Conservation (phyloP, 1,284 basidiomycete species). For the Leccinum fallax region DNA sequence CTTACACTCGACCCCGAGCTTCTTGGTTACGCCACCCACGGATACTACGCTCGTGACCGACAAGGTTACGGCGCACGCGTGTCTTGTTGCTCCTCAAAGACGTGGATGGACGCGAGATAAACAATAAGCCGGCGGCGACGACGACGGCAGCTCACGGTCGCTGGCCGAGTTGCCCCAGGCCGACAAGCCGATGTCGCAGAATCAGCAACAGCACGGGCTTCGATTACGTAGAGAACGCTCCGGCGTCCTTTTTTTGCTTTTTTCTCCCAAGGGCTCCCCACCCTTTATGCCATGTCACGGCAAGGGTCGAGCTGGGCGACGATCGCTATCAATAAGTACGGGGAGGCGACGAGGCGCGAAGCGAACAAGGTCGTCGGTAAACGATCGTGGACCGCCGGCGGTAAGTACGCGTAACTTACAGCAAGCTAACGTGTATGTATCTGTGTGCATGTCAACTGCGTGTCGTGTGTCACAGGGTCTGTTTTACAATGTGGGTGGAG, state of each 20-base stretch:
- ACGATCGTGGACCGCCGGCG: neutral
- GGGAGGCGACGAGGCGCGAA: neutral
- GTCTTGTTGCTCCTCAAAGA: neutral
- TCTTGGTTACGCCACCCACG: neutral
- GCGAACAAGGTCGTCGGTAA: neutral
- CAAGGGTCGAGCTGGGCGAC: neutral
- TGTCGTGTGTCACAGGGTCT: neutral
- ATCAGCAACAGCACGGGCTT: neutral
- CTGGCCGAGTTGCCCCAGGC: neutral
- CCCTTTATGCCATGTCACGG: neutral
- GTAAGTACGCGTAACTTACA: neutral
- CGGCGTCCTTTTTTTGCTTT: neutral
- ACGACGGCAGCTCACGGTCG: neutral
- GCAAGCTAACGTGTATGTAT: neutral
- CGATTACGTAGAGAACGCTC: neutral
- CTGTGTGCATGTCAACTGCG: neutral
- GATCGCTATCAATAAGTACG: neutral
- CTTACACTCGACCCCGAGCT: neutral
- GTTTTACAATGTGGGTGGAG: neutral
- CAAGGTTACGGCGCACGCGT: neutral
- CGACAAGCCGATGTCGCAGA: neutral
- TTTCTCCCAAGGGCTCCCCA: neutral
- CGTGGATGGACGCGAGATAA: neutral
- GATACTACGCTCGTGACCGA: neutral
- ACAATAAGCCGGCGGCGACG: neutral